Percentiles rank a stretch among this genome's conserved stretches.
phyloP scores from a whole-genome alignment of 164 flowering plant genomes.

The grape (Vitis vinifera) region ASM3070453v1 NC_081819.1:18588001-18588500 shows the following conservation, averaged over 20 bases:
- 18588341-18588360: conserved; percentile 16
- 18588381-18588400: conserved; percentile 23
- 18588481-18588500: conserved; percentile 21
- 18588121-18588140: conserved; percentile 14
- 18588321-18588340: conserved; percentile 11
- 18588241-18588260: conserved; percentile 15
- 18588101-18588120: conserved; percentile 22
- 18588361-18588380: conserved; percentile 20
- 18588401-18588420: conserved; percentile 21
- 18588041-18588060: too few relatives aligned
- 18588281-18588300: conserved; percentile 21
- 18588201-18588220: conserved; percentile 13
- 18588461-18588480: conserved; percentile 20
- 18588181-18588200: conserved; percentile 17
- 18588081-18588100: conserved; percentile 21
- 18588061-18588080: conserved; percentile 4
- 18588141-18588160: conserved; percentile 3
- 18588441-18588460: conserved; percentile 4
- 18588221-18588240: conserved; percentile 26
- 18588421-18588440: conserved; percentile 21
- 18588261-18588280: conserved; percentile 13
- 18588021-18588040: too few relatives aligned
- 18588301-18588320: conserved; percentile 18
- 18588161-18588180: conserved; percentile 19
- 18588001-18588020: too few relatives aligned